Evolutionary conservation across 192 early-diverging fungal genomes (phyloP), one percentile per base, ranked within the genome.

Genomic region (Chytriomyces hyalinus): DNA sequence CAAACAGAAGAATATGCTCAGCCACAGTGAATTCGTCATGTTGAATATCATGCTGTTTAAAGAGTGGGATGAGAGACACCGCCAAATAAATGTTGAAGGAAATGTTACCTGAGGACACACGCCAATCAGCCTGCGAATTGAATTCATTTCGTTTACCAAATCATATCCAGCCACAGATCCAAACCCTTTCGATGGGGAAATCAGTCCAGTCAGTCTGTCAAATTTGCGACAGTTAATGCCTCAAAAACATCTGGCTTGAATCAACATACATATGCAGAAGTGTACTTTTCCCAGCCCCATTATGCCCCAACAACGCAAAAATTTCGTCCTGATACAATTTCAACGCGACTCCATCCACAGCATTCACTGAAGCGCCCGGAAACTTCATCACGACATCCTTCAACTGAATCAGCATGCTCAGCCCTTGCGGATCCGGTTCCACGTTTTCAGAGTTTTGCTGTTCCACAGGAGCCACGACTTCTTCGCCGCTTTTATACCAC

Each of bases 31-130:
- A 53, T n/a, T 91, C 88, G 45, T 86, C 84, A 66, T 86, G 90
- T 45, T 92, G 68, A 64, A 92, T 86, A 61, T 92, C 91, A 61
- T 92, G 87, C 81, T 91, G 62, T 6, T 49, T 74, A n/a, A 44
- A 45, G 36, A 61, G 50, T 48, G 11, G 20, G 53, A 3, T 13
- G 13, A 1, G 53, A 57, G 20, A 57, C 20, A 26, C 53, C 53
- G 13, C 60, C 22, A 24, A 0, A 64, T 60, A 64, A 43, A 68
- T n/a, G 17, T 17, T n/a, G 26, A 79, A 26, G 20, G n/a, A 48
- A n/a, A 81, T 0, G 36, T 0, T 36, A 36, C 68, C 82, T 92
- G 92, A 22, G 92, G 92, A 71, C 92, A 93, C 26, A 93, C 84
- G 22, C 92, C 92, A 45, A 92, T 92, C 53, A 82, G 82, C 6